phyloP scores from a whole-genome alignment of 139 green algal species.

The Limnomonas spitsbergensis region DNA sequence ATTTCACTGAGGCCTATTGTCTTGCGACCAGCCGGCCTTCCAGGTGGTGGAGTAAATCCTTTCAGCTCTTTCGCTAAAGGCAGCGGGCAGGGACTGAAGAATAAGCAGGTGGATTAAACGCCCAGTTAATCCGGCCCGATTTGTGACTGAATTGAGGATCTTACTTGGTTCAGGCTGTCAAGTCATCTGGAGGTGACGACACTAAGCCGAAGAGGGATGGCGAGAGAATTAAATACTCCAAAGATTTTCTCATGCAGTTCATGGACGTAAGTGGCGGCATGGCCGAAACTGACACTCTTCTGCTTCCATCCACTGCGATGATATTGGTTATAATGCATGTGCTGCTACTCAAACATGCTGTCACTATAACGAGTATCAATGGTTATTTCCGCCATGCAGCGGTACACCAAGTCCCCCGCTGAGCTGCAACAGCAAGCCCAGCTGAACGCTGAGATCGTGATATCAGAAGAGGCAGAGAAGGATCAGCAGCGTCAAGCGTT shows the following conservation, averaged over 20 bases:
- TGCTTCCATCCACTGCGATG: neutral
- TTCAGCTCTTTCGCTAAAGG: conserved; percentile 73
- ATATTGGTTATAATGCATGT: neutral
- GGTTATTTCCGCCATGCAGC: conserved; percentile 37
- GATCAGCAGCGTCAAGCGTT: conserved; percentile 56
- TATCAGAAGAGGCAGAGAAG: conserved; percentile 57
- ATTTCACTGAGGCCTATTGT: conserved; percentile 51
- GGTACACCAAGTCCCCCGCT: conserved; percentile 52
- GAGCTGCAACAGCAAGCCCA: conserved; percentile 60
- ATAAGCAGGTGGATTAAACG: conserved; percentile 48
- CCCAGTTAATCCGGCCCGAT: neutral
- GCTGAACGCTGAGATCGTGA: conserved; percentile 54
- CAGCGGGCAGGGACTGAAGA: conserved; percentile 53
- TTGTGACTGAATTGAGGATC: neutral
- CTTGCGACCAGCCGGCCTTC: conserved; percentile 49
- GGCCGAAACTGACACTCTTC: neutral
- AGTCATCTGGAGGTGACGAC: conserved; percentile 26
- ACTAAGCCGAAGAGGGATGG: conserved; percentile 50
- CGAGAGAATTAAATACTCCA: conserved; percentile 60
- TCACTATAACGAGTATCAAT: neutral
- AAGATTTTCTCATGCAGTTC: conserved; percentile 73
- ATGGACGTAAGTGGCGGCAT: conserved; percentile 54
- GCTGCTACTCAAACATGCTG: neutral
- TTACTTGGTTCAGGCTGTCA: conserved; percentile 6
- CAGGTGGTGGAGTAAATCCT: conserved; percentile 54